Evolutionary conservation across 345 rosid genomes (phyloP), one percentile per base, ranked within the genome.

Genomic region (Sapria himalayana): DNA sequence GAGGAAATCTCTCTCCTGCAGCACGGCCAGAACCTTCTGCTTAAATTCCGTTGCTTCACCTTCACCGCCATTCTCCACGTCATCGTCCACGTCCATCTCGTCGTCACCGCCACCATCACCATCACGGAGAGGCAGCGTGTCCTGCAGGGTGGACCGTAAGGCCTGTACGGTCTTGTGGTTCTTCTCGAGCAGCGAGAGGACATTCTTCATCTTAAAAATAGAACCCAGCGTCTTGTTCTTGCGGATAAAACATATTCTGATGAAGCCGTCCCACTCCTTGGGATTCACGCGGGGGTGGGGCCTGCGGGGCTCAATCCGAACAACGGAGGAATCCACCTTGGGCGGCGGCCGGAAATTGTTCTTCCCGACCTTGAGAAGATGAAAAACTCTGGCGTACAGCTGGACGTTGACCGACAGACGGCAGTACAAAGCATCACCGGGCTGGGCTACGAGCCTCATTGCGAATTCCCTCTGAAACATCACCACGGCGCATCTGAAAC

Each of bases 401-500:
- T 86, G 97, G 38, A 81, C 61, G 57, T 86, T 86, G 12, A 66
- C 89, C 9, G 94, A 69, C 0, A 86, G 75, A 31, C 97, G 89
- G 7, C 97, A 78, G 39, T 81, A 86, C 35, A 75, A 67, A 42
- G 63, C 70, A 45, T 86, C 89, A 15, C 97, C 92, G 0, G 97
- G 97, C 42, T 81, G 80, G 0, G 97, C 97, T 37, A 81, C 73
- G 14, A 86, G 62, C 29, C 92, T 65, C 97, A 86, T 86, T 0
- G 97, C 94, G 41, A 86, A 86, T 63, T 86, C 97, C 31, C 73
- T 73, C 48, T 86, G 94, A 66, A 69, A 86, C 97, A 81, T 86
- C 22, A 81, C 81, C 13, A 81, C 66, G 0, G 94, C 94, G 46
- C 94, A 81, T 56, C 97, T 64, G 64, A 86, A 86, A 50, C 79